Evolutionary conservation across 169 alveolate species (phyloP), one percentile per base, ranked within the genome.

Genomic region (Cryptosporidium xiaoi): DNA sequence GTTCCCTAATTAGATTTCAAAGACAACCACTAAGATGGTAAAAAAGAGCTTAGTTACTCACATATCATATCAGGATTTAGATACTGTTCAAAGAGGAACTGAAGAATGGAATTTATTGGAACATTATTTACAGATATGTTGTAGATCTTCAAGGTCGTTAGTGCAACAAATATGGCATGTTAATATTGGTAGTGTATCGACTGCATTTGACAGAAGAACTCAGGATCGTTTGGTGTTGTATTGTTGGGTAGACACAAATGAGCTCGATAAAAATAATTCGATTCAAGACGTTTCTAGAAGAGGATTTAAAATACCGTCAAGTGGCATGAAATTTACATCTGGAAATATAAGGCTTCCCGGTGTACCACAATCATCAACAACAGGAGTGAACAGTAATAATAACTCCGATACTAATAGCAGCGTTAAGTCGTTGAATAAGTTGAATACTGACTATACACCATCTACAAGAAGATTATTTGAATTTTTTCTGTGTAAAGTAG

Each of bases 401-500:
- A 69, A 44, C 33, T 20, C 7, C 2, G 46, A 51, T 16, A 13
- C 16, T 0, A 15, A 0, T 0, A 62, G 67, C 18, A 31, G 18
- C 3, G 20, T 16, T 7, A 27, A 46, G 40, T 69, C 83, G 10
- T 51, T 51, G 34, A 51, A 29, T 51, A 83, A 51, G 66, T 82
- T 16, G 77, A 90, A 67, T 58, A 65, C 62, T 71, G 92, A 56
- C 55, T 91, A 53, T 58, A 71, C 27, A 33, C 93, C 34, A 51
- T 77, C 58, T 34, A 71, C 64, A 53, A 87, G 58, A 83, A 44
- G 95, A n/a, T 71, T 94, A 29, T 94, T 91, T 71, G 97, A 95
- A 71, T 94, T 91, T 82, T 93, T 95, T 68, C 84, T 95, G 36
- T 95, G 97, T 51, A 95, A 95, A 66, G 97, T 95, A 29, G 97